Conservation (phyloP, 2,329 filamentous ascomycete species). For the Aspergillus versicolor region DNA sequence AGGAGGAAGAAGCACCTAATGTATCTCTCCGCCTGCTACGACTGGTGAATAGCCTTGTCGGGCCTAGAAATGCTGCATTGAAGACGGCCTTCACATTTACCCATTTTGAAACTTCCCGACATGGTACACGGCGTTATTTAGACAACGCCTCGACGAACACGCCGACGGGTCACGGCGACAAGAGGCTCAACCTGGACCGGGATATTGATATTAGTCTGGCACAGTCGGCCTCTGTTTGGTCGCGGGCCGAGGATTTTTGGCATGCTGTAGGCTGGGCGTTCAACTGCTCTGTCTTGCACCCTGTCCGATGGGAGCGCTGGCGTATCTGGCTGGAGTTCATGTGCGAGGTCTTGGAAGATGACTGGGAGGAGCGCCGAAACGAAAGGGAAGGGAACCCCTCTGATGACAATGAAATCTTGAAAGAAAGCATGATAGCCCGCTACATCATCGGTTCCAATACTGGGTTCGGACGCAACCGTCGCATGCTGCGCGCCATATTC, state of each 20-base stretch:
- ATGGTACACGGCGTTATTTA: conserved; percentile 27
- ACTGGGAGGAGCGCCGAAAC: conserved; percentile 40
- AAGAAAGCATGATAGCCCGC: conserved; percentile 43
- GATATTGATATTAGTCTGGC: conserved; percentile 49
- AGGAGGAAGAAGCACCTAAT: conserved; percentile 63
- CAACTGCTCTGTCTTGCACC: conserved; percentile 75
- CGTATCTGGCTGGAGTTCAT: conserved; percentile 76
- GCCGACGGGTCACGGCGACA: conserved; percentile 36
- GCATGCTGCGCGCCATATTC: conserved; percentile 49
- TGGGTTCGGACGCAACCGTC: conserved; percentile 36
- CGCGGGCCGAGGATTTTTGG: conserved; percentile 84
- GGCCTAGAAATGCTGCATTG: conserved; percentile 69
- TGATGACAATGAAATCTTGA: conserved; percentile 20
- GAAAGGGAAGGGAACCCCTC: conserved; percentile 13
- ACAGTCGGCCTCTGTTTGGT: conserved; percentile 67
- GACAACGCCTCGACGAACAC: conserved; percentile 18
- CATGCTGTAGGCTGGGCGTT: conserved; percentile 86
- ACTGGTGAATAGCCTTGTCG: conserved; percentile 63
- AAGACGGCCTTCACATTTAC: conserved; percentile 70
- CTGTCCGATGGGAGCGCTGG: conserved; percentile 78
- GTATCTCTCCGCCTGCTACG: conserved; percentile 70
- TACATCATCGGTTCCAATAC: conserved; percentile 38
- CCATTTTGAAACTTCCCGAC: conserved; percentile 35
- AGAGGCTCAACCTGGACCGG: conserved; percentile 53
- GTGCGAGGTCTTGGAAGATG: conserved; percentile 45